phyloP scores from a whole-genome alignment of 768 basidiomycete genomes.

The Lentinula detonsa region DNA sequence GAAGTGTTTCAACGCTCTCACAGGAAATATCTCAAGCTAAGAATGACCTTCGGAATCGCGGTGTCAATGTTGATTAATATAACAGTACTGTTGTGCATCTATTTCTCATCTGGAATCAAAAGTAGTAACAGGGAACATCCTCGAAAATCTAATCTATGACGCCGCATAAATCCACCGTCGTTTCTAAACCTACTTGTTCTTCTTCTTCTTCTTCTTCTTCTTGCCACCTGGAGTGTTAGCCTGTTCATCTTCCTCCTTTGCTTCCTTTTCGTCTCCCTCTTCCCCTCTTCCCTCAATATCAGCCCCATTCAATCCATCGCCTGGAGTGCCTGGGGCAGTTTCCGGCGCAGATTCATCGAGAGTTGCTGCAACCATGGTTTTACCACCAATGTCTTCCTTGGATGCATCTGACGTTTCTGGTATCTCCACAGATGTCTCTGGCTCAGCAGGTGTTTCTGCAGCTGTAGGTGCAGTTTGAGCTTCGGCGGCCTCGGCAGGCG shows the following conservation, averaged over 20 bases:
- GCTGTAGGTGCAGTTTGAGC: neutral
- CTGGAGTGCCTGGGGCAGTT: slow-evolving; percentile 1
- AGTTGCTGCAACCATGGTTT: neutral
- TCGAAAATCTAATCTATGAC: neutral
- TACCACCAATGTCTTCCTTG: neutral
- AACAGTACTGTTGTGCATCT: neutral
- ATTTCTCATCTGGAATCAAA: neutral
- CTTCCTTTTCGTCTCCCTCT: slow-evolving; percentile 10
- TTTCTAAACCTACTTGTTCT: slow-evolving; percentile 3
- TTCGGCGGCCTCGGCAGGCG: too few species aligned
- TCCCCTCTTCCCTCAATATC: slow-evolving; percentile 6
- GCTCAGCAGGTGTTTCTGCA: neutral
- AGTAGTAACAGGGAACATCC: too few species aligned
- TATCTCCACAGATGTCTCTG: slow-evolving; percentile 1
- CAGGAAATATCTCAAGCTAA: slow-evolving; percentile 60
- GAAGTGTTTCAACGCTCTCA: slow-evolving; percentile 4
- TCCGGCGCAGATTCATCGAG: neutral
- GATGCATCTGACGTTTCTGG: neutral
- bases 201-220: slow-evolving; percentile 19
- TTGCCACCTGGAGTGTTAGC: slow-evolving; percentile 10
- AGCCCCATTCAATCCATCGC: slow-evolving; percentile 1
- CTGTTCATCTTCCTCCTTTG: slow-evolving; percentile 15
- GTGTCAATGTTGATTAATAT: slow-evolving; percentile 39
- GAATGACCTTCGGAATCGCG: slow-evolving; percentile 37
- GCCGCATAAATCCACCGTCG: neutral